Base-by-base conservation (phyloP, 2,329 filamentous ascomycete genomes). In the Aspergillus luchuensis region DNA sequence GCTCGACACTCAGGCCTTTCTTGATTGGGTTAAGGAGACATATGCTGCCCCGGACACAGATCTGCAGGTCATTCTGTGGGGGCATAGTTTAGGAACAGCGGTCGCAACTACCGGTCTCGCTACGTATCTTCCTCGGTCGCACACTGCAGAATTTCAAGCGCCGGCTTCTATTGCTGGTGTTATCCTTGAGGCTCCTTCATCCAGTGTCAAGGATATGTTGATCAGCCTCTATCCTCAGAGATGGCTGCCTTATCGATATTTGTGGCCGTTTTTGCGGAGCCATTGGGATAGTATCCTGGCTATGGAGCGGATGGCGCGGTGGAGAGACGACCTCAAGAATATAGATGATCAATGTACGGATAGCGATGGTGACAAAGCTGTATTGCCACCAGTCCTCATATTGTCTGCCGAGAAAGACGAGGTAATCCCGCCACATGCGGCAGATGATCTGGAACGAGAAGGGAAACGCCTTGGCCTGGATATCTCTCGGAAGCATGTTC, bases 241-340 rank as follows among this genome's bases (percentile, higher is more conserved):
- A 67, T 93, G 90, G 89, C 78, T 93, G 6, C 91, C 91, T 0
- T 94, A 94, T 72, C 84, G 85, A 50, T 87, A 93, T 71, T 80
- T 94, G 0, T 86, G 87, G 81, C 89, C 88, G 0, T 92, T 93
- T 69, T 79, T 93, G 10, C 82, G 89, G 66, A 92, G 80, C 58
- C 77, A 76, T 48, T 85, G 84, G 83, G 80, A 84, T 63, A 81
- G 75, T 50, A 72, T 75, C 23, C 65, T 59, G 0, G 78, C 80
- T 2, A 61, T 84, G 59, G 71, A 71, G 4, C 67, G 63, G 8
- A 75, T 84, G 23, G 75, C 78, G 10, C 28, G 13, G 2, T 67
- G 60, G 61, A 56, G 68, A 51, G 56, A 70, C 21, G 7, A 36
- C 5, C 11, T 15, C 4, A 13, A 19, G 17, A n/a, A 6, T 2